phyloP scores from a whole-genome alignment of 75 land plant genomes.

The Azolla pinnata region DNA sequence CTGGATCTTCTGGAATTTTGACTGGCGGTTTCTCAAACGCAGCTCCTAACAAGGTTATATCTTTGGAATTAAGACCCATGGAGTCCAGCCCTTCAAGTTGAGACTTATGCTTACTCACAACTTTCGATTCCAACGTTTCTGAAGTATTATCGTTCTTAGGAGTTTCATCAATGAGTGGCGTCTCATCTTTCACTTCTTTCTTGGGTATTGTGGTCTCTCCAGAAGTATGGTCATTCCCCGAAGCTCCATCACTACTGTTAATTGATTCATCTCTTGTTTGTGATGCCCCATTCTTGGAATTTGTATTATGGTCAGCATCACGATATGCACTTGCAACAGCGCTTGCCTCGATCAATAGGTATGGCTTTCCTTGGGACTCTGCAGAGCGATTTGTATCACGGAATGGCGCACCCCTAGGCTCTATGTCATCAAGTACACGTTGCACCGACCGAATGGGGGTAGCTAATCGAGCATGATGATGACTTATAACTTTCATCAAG shows the following conservation, averaged over 20 bases:
- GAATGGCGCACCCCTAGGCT: slow-evolving; percentile 49
- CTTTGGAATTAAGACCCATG: slow-evolving; percentile 31
- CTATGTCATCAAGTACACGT: slow-evolving; percentile 57
- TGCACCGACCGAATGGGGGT: slow-evolving; percentile 93
- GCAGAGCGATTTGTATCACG: slow-evolving; percentile 34
- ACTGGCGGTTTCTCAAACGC: slow-evolving; percentile 30
- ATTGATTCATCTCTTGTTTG: slow-evolving; percentile 13
- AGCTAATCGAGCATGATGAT: slow-evolving; percentile 87
- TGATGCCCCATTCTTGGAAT: neutral
- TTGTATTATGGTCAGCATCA: slow-evolving; percentile 5
- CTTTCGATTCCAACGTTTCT: neutral
- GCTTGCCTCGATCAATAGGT: slow-evolving; percentile 29
- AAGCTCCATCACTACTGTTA: too few species aligned
- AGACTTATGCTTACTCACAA: slow-evolving; percentile 6
- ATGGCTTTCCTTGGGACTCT: slow-evolving; percentile 33
- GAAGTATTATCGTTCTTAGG: neutral
- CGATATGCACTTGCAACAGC: slow-evolving; percentile 8
- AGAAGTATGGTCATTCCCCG: too few species aligned
- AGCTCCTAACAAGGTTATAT: slow-evolving; percentile 25
- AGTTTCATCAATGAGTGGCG: neutral
- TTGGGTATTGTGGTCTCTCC: too few species aligned
- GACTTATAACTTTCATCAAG: slow-evolving; percentile 84
- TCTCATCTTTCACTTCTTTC: too few species aligned
- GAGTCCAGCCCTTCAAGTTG: slow-evolving; percentile 25
- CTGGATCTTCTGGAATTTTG: slow-evolving; percentile 16